phyloP scores from a whole-genome alignment of 768 basidiomycete genomes.

The Termitomyces sp. region DNA sequence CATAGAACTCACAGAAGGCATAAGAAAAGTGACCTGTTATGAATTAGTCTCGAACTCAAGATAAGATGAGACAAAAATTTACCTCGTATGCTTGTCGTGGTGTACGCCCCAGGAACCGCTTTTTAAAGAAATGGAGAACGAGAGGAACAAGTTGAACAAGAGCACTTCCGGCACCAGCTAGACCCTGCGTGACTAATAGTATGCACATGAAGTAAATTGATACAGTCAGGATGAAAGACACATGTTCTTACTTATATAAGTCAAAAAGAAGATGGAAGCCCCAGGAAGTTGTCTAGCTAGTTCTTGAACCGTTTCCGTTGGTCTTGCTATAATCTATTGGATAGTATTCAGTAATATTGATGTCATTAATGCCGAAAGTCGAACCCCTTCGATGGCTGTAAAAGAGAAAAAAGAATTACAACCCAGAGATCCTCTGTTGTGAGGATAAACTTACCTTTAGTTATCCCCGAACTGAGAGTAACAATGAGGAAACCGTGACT shows the following conservation, averaged over 20 bases:
- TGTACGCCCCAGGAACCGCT: conserved; percentile 63
- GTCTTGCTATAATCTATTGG: conserved; percentile 33
- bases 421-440: too few relatives aligned
- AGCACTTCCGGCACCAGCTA: conserved; percentile 45
- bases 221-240: neutral
- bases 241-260: conserved; percentile 41
- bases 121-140: conserved; percentile 52
- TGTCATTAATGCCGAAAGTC: neutral
- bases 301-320: conserved; percentile 33
- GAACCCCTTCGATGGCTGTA: neutral
- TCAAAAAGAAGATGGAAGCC: conserved; percentile 57
- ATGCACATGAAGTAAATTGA: neutral
- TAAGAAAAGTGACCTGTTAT: neutral
- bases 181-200: conserved; percentile 39
- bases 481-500: neutral
- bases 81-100: conserved; percentile 48
- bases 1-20: neutral
- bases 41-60: neutral
- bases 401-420: neutral
- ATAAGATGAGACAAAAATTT: neutral
- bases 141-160: conserved; percentile 50
- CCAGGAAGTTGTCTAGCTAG: conserved; percentile 48
- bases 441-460: neutral
- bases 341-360: neutral
- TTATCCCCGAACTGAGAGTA: neutral